phyloP scores from a whole-genome alignment of 1,139 yeast species.

The Blastobotrys serpentis region DNA sequence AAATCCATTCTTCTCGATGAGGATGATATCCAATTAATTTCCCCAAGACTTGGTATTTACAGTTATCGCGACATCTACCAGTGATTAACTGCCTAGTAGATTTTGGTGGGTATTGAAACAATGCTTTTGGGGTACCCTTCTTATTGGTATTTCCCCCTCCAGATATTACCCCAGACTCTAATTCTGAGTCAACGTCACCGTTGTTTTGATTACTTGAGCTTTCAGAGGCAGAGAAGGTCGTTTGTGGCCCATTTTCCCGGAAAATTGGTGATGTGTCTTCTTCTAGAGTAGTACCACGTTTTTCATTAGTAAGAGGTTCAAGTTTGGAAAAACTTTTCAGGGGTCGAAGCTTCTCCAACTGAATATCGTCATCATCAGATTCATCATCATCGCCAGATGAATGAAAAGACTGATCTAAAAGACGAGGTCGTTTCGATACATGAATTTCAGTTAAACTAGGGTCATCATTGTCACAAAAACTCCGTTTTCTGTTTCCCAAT shows the following conservation, averaged over 20 bases:
- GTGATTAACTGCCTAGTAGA: background rate
- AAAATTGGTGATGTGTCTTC: background rate
- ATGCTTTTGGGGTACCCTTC: background rate
- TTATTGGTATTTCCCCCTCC: too few relatives aligned
- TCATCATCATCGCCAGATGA: background rate
- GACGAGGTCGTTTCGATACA: background rate
- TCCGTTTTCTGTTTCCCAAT: background rate
- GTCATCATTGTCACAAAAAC: background rate
- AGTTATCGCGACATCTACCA: background rate
- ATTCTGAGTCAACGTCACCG: background rate
- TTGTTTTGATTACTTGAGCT: too few relatives aligned
- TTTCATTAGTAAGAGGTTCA: too few relatives aligned
- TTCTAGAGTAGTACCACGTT: background rate
- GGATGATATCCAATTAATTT: slow-evolving; percentile 1
- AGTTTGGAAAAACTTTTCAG: background rate
- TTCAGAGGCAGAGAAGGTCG: too few relatives aligned
- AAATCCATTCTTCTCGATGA: background rate
- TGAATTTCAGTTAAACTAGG: too few relatives aligned
- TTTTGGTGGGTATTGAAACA: background rate
- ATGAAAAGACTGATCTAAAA: background rate
- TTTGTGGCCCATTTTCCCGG: background rate
- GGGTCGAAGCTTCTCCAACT: background rate
- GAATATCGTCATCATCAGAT: background rate
- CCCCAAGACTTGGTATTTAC: slow-evolving; percentile 3
- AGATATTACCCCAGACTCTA: too few relatives aligned